These are phyloP conservation scores for Panellus pusillus DNA, from an alignment of 768 basidiomycete genomes.

Conservation along the genomic window DNA sequence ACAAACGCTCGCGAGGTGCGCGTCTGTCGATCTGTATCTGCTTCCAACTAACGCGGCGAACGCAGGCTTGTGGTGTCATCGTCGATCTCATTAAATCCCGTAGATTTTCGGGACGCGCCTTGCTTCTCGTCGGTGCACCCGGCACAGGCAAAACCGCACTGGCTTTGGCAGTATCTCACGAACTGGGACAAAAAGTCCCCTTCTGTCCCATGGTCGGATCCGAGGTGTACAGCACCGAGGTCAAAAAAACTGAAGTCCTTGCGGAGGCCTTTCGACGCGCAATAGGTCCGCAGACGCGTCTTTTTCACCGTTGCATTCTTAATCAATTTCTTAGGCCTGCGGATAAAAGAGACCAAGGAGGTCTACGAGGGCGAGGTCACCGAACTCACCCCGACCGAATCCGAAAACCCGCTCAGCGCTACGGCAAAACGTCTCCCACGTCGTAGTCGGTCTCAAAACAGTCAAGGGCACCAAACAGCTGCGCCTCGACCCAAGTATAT, in stretches of 20 bases:
- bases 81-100: conserved; percentile 88
- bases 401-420: conserved; percentile 95
- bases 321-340: conserved; percentile 58
- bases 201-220: conserved; percentile 99
- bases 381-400: conserved; percentile 92
- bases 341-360: conserved; percentile 99
- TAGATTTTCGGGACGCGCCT: conserved; percentile 90
- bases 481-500: conserved; percentile 90
- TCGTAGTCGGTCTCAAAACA: conserved; percentile 94
- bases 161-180: conserved; percentile 92
- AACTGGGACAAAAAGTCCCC: conserved; percentile 91
- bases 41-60: neutral
- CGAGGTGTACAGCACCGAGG: conserved; percentile 95
- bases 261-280: conserved; percentile 94
- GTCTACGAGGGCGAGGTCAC: conserved; percentile 99
- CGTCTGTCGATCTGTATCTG: neutral
- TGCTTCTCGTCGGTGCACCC: conserved; percentile 91
- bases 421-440: conserved; percentile 99
- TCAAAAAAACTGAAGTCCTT: conserved; percentile 98
- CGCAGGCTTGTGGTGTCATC: conserved; percentile 81
- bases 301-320: neutral
- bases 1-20: conserved; percentile 83
- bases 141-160: conserved; percentile 98
- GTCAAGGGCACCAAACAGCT: conserved; percentile 92
- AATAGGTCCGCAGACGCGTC: conserved; percentile 67